Conservation (phyloP, 2,329 filamentous ascomycete genomes). For the Scedosporium minutisporum region DNA sequence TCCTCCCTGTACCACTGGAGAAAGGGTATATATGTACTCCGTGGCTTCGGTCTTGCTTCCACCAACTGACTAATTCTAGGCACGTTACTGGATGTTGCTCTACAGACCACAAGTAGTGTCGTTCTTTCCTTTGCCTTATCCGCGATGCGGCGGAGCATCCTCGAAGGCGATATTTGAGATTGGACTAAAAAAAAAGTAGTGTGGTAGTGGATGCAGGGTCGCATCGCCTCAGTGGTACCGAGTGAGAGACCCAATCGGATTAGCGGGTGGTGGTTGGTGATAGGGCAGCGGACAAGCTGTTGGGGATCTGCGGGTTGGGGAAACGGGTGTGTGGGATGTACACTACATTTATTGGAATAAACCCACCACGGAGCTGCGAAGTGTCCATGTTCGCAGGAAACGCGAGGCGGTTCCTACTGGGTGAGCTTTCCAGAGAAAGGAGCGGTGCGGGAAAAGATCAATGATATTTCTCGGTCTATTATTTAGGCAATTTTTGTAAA, state of each 20-base stretch:
- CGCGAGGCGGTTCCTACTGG: neutral
- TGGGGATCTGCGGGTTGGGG: constrained; percentile 30
- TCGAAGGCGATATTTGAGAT: no score
- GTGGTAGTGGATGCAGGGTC: neutral
- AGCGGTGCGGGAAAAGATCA: neutral
- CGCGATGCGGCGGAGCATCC: neutral
- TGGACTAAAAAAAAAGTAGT: neutral
- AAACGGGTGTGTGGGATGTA: constrained; percentile 10
- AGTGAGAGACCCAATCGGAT: neutral
- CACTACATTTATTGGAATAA: neutral
- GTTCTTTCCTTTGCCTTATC: neutral
- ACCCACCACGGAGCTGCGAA: neutral
- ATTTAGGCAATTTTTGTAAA: neutral
- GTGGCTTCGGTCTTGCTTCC: neutral
- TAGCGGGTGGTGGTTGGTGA: neutral
- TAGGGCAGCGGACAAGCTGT: constrained; percentile 27
- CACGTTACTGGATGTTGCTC: neutral
- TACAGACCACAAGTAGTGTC: no score
- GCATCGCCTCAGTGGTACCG: neutral
- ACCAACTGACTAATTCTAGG: neutral
- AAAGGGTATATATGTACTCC: neutral
- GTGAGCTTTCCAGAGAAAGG: neutral
- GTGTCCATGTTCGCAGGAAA: neutral
- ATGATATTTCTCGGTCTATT: neutral
- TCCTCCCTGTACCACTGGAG: neutral